A percentile compares a stretch with the other conserved stretches of the same genome.
These are phyloP conservation scores for Fragaria nilgerrensis DNA, from an alignment of 306 rosid genomes.

Conservation along the genomic window DNA sequence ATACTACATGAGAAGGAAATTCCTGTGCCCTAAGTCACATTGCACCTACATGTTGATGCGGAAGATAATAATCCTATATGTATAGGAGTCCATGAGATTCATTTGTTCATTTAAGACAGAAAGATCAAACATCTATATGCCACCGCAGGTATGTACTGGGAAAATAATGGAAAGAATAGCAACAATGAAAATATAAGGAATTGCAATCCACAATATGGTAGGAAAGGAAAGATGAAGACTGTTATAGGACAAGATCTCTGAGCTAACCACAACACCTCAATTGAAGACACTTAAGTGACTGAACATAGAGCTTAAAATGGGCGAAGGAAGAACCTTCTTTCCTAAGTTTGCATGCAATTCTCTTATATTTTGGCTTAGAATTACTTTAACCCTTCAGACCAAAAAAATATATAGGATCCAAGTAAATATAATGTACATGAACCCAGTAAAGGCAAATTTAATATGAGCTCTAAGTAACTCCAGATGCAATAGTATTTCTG, in stretches of 20 bases:
- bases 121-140: neutral
- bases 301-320: neutral
- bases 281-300: neutral
- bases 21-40: neutral
- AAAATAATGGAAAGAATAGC: neutral
- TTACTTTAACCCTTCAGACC: neutral
- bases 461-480: neutral
- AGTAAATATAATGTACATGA: neutral
- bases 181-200: neutral
- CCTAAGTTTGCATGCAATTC: neutral
- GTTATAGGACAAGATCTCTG: neutral
- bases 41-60: slow-evolving; percentile 3
- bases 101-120: neutral
- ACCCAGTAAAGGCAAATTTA: neutral
- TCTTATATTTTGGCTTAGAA: neutral
- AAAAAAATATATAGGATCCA: neutral
- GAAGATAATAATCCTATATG: neutral
- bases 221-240: neutral
- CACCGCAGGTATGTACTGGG: neutral
- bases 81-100: neutral
- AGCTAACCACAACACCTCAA: neutral
- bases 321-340: neutral
- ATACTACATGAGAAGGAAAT: neutral
- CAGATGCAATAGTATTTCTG: neutral
- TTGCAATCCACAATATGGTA: neutral